Evolutionary conservation across 2,329 filamentous ascomycete genomes (phyloP).

Genomic region (Didymella glomerata): DNA sequence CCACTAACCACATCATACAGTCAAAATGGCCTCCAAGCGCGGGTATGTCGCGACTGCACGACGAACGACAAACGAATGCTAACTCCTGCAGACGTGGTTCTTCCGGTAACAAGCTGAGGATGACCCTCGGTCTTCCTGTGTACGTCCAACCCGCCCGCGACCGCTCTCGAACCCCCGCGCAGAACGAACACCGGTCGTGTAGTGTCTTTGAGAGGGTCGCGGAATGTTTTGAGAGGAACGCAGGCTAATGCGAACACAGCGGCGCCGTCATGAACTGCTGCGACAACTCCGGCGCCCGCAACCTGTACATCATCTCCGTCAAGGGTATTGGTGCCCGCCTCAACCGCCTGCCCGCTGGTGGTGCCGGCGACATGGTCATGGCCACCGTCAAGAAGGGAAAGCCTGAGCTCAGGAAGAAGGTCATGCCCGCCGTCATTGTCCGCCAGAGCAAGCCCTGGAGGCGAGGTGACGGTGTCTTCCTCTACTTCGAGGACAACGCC

Average conservation of each 20-base stretch:
- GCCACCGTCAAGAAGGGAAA: conserved; percentile 99
- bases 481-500: conserved; percentile 99
- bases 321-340: conserved; percentile 98
- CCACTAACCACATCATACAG: conserved; percentile 32
- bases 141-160: conserved; percentile 66
- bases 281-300: conserved; percentile 98
- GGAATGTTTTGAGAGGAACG: conserved; percentile 21
- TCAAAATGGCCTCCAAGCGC: conserved; percentile 54
- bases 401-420: conserved; percentile 99
- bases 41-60: conserved; percentile 41
- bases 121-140: conserved; percentile 99
- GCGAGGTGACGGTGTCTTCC: conserved; percentile 96
- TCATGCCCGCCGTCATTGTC: conserved; percentile 99
- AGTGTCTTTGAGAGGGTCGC: conserved; percentile 19
- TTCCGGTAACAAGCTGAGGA: conserved; percentile 99
- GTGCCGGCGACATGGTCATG: conserved; percentile 99
- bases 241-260: conserved; percentile 61
- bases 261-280: conserved; percentile 99
- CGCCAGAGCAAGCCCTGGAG: conserved; percentile 99
- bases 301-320: conserved; percentile 99
- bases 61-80: conserved; percentile 25
- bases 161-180: conserved; percentile 19
- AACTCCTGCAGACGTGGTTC: conserved; percentile 70
- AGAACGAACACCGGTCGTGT: conserved; percentile 10
- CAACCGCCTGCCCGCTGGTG: conserved; percentile 95